Base-by-base conservation (phyloP, 2,329 filamentous ascomycete genomes). In the Pyrenophora tritici-repentis region DNA sequence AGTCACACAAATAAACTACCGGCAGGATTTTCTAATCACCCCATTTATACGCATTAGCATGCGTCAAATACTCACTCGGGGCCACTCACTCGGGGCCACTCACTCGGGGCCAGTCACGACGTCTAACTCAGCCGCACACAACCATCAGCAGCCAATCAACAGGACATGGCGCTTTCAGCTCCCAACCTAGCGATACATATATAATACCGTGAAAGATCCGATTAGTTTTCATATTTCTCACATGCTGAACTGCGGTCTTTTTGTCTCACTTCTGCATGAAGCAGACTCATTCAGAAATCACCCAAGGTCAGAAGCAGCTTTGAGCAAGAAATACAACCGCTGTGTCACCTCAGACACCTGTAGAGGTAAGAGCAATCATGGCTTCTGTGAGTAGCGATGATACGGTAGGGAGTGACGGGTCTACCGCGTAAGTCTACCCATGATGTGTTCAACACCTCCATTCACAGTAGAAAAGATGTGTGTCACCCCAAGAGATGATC, bases 401-500 rank as follows among this genome's bases (percentile, higher is more conserved):
- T 8, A 50, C 35, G 29, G 40, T 48, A 10, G 42, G 31, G 40
- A 55, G 52, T 31, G 56, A 29, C 13, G 26, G 7, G 9, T 29
- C 26, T 9, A 29, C 26, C 10, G 8, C 9, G 26, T 29, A 29
- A 29, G 26, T 29, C 26, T 29, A 29, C 5, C 26, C 26, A 5
- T 10, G 9, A 9, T 29, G 10, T 10, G 26, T 12, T 29, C 9
- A 9, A 29, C 26, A 10, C 26, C 26, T 29, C 10, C 1, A 12
- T 29, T 29, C 26, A 29, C 10, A 13, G 26, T 9, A 5, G 9
- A 29, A 29, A 12, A 29, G 26, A 29, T 12, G 13, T 29, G 26
- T 29, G 7, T 29, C 49, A 18, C 86, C 86, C 0, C 89, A 91
- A 67, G 79, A 84, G 43, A 78, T 77, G 9, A 81, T 91, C 42